Evolutionary conservation across 2,329 filamentous ascomycete species (phyloP).

Genomic region (Aspergillus viridinutans): DNA sequence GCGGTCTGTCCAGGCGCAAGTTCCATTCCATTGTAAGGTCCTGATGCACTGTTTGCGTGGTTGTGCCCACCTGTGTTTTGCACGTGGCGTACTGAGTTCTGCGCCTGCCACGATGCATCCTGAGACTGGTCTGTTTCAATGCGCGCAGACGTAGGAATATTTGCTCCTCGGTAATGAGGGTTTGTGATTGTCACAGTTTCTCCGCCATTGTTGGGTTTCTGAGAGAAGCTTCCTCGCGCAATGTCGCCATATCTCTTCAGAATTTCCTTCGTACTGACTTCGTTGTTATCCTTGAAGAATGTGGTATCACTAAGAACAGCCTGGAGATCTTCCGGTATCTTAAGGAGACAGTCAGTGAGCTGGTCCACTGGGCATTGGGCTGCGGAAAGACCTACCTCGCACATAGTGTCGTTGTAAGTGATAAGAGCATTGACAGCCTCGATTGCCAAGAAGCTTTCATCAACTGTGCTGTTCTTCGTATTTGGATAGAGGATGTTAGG

Average conservation of each 20-base stretch:
- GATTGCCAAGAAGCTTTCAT: slow-evolving; percentile 88
- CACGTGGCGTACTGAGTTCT: slow-evolving; percentile 77
- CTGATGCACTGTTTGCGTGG: slow-evolving; percentile 25
- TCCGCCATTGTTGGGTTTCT: slow-evolving; percentile 50
- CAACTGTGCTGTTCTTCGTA: slow-evolving; percentile 66
- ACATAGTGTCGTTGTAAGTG: slow-evolving; percentile 92
- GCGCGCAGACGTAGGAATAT: slow-evolving; percentile 51
- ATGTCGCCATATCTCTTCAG: slow-evolving; percentile 88
- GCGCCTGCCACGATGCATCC: slow-evolving; percentile 68
- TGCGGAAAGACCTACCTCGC: slow-evolving; percentile 64
- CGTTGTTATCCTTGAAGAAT: slow-evolving; percentile 74
- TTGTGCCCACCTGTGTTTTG: slow-evolving; percentile 40
- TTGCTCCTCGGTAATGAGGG: slow-evolving; percentile 37
- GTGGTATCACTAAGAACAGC: slow-evolving; percentile 78
- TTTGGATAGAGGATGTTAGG: slow-evolving; percentile 85
- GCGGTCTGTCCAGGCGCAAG: slow-evolving; percentile 21
- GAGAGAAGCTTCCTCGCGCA: slow-evolving; percentile 58
- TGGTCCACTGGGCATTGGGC: neutral
- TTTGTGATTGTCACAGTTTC: slow-evolving; percentile 48
- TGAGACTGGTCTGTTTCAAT: slow-evolving; percentile 84
- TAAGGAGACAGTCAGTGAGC: slow-evolving; percentile 4
- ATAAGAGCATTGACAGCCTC: slow-evolving; percentile 90
- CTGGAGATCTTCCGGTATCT: slow-evolving; percentile 92
- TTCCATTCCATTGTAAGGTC: slow-evolving; percentile 20
- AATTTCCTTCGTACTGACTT: slow-evolving; percentile 96